A percentile compares a stretch with the other conserved stretches of the same genome.
phyloP scores from a whole-genome alignment of 345 rosid genomes.

The Firmiana major region DNA sequence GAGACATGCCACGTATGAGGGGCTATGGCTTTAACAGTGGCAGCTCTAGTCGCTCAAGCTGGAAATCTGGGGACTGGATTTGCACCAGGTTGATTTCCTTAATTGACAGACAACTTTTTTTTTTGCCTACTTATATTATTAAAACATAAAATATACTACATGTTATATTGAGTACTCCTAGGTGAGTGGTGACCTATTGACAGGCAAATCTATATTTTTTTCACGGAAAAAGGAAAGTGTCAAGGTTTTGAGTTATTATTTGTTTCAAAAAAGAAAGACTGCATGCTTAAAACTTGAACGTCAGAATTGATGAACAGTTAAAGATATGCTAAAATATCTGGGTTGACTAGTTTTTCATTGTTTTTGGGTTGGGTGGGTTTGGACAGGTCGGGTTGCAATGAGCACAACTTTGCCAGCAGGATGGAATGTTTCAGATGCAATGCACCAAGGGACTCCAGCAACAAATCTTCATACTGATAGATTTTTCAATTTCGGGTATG shows the following conservation, averaged over 20 bases:
- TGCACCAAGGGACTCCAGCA: conserved; percentile 65
- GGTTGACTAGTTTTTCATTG: neutral
- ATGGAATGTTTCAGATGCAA: conserved; percentile 89
- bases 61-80: conserved; percentile 89
- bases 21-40: conserved; percentile 32
- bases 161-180: neutral
- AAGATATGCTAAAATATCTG: neutral
- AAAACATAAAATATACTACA: neutral
- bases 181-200: neutral
- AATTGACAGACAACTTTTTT: neutral
- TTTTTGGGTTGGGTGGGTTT: neutral
- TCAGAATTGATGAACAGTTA: neutral
- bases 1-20: conserved; percentile 38
- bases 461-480: conserved; percentile 33
- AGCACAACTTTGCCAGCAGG: conserved; percentile 92
- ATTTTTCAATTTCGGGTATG: conserved; percentile 17
- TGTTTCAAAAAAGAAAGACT: neutral
- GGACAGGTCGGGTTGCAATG: conserved; percentile 72
- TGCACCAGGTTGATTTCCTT: conserved; percentile 46
- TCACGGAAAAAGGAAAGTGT: neutral
- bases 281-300: neutral
- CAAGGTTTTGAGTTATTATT: neutral
- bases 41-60: conserved; percentile 51
- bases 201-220: neutral
- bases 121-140: neutral